Conservation (phyloP, 306 rosid species). For the Parietaria judaica region DNA sequence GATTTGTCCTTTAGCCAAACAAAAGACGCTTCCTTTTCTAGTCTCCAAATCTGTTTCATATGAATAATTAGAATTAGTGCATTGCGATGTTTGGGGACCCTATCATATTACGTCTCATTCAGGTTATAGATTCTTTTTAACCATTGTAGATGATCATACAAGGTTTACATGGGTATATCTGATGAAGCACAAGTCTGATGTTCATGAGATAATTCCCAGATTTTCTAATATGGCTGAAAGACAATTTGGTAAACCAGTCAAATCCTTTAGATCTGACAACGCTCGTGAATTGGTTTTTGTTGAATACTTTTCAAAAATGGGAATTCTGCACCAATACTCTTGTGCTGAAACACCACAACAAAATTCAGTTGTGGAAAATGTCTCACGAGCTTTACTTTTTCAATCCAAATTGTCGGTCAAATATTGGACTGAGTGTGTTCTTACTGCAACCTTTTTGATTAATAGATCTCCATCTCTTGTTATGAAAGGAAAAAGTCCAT, state of each 20-base stretch:
- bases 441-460: not conserved
- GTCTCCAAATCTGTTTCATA: not conserved
- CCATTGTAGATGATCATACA: not conserved
- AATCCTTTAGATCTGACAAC: not conserved
- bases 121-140: not conserved
- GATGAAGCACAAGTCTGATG: not conserved
- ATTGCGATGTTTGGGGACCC: not conserved
- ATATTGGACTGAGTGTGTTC: not conserved
- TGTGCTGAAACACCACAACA: slow-evolving; percentile 5
- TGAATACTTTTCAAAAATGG: not conserved
- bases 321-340: not conserved
- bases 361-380: not conserved
- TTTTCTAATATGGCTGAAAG: not conserved
- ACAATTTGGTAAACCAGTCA: not conserved
- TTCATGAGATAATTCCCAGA: not conserved
- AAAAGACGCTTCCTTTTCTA: not conserved
- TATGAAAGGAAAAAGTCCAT: not conserved
- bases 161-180: not conserved
- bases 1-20: not conserved
- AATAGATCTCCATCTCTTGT: not conserved
- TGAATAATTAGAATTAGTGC: not conserved
- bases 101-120: not conserved
- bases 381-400: not conserved
- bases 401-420: not conserved
- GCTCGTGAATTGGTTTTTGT: not conserved